Percentiles rank a stretch among this genome's conserved stretches.
phyloP scores from a whole-genome alignment of 139 green algal species.

The Pseudopediastrum boryanum region DNA sequence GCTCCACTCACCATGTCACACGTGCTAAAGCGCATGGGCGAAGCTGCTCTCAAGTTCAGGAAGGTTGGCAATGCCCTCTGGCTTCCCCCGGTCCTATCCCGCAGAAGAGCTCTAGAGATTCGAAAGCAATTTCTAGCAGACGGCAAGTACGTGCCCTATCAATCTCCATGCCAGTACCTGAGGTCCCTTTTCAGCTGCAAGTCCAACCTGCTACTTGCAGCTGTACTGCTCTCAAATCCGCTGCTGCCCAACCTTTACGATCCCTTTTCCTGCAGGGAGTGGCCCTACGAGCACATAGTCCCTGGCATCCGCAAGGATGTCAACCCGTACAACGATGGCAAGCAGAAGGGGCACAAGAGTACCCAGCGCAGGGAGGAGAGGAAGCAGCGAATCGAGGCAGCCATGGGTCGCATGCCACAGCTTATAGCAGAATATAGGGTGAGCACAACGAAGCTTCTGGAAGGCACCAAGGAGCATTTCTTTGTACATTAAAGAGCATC shows the following conservation, averaged over 20 bases:
- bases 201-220: no score
- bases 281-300: constrained; percentile 55
- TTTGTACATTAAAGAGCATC: neutral
- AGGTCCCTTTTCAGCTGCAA: no score
- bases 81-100: constrained; percentile 32
- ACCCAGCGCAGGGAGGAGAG: constrained; percentile 10
- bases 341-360: constrained; percentile 37
- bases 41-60: constrained; percentile 34
- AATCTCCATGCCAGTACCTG: no score
- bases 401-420: constrained; percentile 52
- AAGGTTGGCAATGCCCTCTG: constrained; percentile 7
- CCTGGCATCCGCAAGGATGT: constrained; percentile 41
- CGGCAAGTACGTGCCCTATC: constrained; percentile 41
- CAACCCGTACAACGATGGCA: constrained; percentile 28
- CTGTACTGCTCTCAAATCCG: no score
- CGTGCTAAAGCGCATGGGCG: constrained; percentile 33
- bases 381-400: constrained; percentile 38
- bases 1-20: constrained; percentile 23
- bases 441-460: neutral
- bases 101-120: constrained; percentile 21
- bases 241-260: neutral
- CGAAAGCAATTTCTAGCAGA: constrained; percentile 37
- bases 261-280: constrained; percentile 30
- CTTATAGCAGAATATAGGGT: constrained; percentile 51
- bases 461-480: neutral